Evolutionary conservation across 192 early-diverging fungal species (phyloP), one percentile per base, ranked within the genome.

Genomic region (Glomus cerebriforme): DNA sequence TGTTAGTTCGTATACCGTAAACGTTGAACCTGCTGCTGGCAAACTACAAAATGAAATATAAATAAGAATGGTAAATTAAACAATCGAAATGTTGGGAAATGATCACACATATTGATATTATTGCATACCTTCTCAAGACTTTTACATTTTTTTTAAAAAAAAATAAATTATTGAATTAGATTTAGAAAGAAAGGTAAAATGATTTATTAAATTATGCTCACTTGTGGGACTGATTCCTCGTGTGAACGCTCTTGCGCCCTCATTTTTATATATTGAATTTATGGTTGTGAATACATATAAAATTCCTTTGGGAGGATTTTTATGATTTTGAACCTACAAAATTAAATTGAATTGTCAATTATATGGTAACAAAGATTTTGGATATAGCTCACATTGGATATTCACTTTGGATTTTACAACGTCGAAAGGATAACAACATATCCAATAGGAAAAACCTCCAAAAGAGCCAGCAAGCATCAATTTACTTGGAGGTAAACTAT

Each of bases 381-480:
- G n/a, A 37, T 32, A n/a, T 66, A 15, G 54, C 73, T 75, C 82
- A 89, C 88, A 71, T 83, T 86, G 49, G 92, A 93, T 80, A n/a
- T n/a, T n/a, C n/a, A 89, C 88, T 73, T 83, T 86, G 49, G 92
- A 93, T 80, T 97, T 97, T 71, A 95, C 87, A 49, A 96, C 92
- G 75, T 97, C 95, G 27, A 97, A 84, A 24, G 95, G 95, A 77
- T 97, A 97, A 82, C 92, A 92, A 12, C 86, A 87, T 9, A 90
- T 79, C 95, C 95, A 97, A 80, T 95, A 96, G 60, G 89, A 85
- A 29, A 95, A 74, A 45, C 95, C 95, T 32, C 92, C 95, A 31
- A 88, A 82, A 8, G 95, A 90, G n/a, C 95, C 95, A 7, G 95
- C 86, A 8, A 87, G 64, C 92, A 97, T 94, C 19, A 95, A 85